Conservation (phyloP, 2,329 filamentous ascomycete genomes). For the Bipolaris cookei region DNA sequence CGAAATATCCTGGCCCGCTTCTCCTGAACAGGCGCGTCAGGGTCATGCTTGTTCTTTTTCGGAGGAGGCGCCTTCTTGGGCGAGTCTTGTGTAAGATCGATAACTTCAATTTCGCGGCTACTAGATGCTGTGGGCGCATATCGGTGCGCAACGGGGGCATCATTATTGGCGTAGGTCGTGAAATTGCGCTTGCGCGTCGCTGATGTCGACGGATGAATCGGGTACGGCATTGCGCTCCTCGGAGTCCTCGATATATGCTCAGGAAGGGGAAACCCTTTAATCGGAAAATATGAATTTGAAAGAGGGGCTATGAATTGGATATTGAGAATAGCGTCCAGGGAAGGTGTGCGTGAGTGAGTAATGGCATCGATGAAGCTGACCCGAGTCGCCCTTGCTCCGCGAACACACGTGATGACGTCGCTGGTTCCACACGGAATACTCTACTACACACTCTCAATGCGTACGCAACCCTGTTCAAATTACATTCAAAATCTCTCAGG, state of each 20-base stretch:
- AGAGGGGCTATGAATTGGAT: no score
- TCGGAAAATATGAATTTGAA: neutral
- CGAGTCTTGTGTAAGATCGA: constrained; percentile 18
- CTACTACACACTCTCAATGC: neutral
- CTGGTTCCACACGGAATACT: neutral
- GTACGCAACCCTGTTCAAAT: neutral
- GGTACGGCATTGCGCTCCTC: neutral
- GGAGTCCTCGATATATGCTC: neutral
- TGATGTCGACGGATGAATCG: neutral
- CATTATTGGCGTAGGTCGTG: constrained; percentile 15
- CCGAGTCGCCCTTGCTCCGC: constrained; percentile 8
- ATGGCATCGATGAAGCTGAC: constrained; percentile 4
- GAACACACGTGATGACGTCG: constrained; percentile 21
- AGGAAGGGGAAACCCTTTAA: neutral
- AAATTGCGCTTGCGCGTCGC: constrained; percentile 35
- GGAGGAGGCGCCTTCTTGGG: constrained; percentile 21
- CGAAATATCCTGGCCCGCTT: constrained; percentile 44
- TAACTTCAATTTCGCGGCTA: constrained; percentile 12
- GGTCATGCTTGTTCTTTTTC: constrained; percentile 26
- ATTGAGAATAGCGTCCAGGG: neutral
- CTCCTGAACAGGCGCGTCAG: constrained; percentile 30
- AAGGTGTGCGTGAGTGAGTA: constrained; percentile 1
- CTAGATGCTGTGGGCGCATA: constrained; percentile 13
- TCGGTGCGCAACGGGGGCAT: constrained; percentile 2
- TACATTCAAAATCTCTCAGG: neutral